Conservation (phyloP, 2,329 filamentous ascomycete species). For the Fusarium sambucinum region DNA sequence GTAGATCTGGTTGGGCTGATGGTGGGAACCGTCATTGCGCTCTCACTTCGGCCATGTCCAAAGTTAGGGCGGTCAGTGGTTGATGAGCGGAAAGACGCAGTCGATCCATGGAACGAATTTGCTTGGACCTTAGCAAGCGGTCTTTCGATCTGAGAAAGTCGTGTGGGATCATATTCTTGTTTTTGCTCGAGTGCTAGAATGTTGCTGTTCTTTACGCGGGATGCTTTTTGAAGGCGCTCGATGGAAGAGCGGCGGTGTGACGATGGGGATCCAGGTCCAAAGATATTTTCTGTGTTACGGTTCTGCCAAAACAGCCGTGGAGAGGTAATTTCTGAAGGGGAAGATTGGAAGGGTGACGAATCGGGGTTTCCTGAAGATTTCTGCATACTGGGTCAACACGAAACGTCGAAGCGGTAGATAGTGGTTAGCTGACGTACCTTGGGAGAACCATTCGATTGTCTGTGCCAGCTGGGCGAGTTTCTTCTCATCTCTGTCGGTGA, state of each 20-base stretch:
- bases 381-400: conserved; percentile 58
- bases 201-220: conserved; percentile 96
- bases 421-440: conserved; percentile 51
- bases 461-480: conserved; percentile 93
- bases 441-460: conserved; percentile 70
- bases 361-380: conserved; percentile 78
- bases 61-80: conserved; percentile 56
- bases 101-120: conserved; percentile 72
- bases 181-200: conserved; percentile 95
- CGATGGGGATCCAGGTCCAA: conserved; percentile 72
- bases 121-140: conserved; percentile 82
- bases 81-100: conserved; percentile 66
- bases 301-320: conserved; percentile 94
- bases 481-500: conserved; percentile 85
- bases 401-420: conserved; percentile 24
- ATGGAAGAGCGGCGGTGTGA: conserved; percentile 89
- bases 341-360: conserved; percentile 87
- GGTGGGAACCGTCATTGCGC: conserved; percentile 68
- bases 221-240: conserved; percentile 93
- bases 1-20: conserved; percentile 66
- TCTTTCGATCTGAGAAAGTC: conserved; percentile 81
- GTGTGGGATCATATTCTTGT: conserved; percentile 89
- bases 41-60: conserved; percentile 64
- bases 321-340: conserved; percentile 78
- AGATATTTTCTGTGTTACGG: conserved; percentile 79